phyloP scores from a whole-genome alignment of 257 asterid species.

The Mentha longifolia region DNA sequence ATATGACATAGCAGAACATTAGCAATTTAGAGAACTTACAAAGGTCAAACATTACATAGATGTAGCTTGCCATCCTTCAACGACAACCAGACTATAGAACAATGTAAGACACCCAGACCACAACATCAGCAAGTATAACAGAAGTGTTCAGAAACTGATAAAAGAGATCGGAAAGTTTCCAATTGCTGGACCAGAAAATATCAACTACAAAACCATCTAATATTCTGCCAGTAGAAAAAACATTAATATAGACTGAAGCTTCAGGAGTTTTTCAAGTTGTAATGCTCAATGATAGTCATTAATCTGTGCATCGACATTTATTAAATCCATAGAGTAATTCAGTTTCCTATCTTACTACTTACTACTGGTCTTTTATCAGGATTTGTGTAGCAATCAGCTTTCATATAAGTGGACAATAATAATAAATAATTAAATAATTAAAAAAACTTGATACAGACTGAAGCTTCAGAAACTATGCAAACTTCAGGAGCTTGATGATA shows the following conservation, averaged over 20 bases:
- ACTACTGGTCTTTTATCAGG: not conserved
- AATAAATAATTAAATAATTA: not conserved
- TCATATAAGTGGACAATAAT: no score
- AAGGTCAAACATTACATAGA: not conserved
- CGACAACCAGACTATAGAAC: constrained; percentile 13
- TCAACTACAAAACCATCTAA: constrained; percentile 1
- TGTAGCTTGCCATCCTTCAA: constrained; percentile 6
- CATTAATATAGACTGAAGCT: not conserved
- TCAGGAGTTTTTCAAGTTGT: not conserved
- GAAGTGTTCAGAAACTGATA: constrained; percentile 12
- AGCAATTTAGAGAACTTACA: constrained; percentile 26
- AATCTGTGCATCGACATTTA: constrained; percentile 6
- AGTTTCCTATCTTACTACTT: not conserved
- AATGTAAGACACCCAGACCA: constrained; percentile 19
- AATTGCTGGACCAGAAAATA: constrained; percentile 16
- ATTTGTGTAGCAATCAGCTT: not conserved
- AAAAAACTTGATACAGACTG: constrained; percentile 19
- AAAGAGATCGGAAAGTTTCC: not conserved
- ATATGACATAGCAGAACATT: constrained; percentile 26
- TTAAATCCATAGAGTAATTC: constrained; percentile 1
- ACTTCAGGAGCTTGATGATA: constrained; percentile 9
- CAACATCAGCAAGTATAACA: constrained; percentile 10
- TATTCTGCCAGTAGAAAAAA: constrained; percentile 1
- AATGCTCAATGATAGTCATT: constrained; percentile 11
- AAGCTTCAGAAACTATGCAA: constrained; percentile 1